Evolutionary conservation across 2,329 filamentous ascomycete species (phyloP).

Genomic region (Colletotrichum agaves): DNA sequence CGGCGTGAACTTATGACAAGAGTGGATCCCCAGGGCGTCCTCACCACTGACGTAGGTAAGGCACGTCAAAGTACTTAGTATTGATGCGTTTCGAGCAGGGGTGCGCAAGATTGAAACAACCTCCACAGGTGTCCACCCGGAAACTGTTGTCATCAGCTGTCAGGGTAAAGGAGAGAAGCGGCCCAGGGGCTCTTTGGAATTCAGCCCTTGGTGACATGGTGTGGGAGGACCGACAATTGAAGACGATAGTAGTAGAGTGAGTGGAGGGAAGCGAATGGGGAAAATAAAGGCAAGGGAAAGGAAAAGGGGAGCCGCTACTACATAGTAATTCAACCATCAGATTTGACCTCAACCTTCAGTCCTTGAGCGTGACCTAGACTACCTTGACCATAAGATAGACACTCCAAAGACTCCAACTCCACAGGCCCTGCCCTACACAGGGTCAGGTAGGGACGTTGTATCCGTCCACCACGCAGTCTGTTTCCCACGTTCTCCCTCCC

Average conservation of each 20-base stretch:
- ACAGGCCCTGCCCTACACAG: slow-evolving; percentile 11
- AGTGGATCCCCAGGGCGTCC: slow-evolving; percentile 17
- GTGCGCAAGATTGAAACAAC: slow-evolving; percentile 36
- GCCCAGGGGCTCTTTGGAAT: slow-evolving; percentile 10
- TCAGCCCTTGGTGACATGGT: slow-evolving; percentile 9
- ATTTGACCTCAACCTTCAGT: not conserved
- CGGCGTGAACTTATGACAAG: slow-evolving; percentile 1
- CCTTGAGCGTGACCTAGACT: not conserved
- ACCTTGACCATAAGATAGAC: not conserved
- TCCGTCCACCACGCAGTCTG: not conserved
- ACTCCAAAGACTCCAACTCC: not conserved
- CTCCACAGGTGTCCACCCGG: slow-evolving; percentile 29
- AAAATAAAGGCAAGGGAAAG: not conserved
- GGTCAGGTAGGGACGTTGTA: not conserved
- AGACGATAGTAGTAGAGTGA: slow-evolving; percentile 2
- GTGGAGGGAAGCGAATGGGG: slow-evolving; percentile 12
- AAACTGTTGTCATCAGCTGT: slow-evolving; percentile 34
- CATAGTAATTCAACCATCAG: slow-evolving; percentile 15
- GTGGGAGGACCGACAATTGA: slow-evolving; percentile 11
- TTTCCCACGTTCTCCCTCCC: slow-evolving; percentile 2
- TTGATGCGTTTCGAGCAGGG: slow-evolving; percentile 39
- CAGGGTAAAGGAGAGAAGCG: slow-evolving; percentile 2
- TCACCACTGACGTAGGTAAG: slow-evolving; percentile 39
- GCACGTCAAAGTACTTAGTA: slow-evolving; percentile 31
- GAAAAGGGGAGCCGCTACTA: slow-evolving; percentile 18